Conservation (phyloP, 2,329 filamentous ascomycete genomes). For the Phialocephala sp. region DNA sequence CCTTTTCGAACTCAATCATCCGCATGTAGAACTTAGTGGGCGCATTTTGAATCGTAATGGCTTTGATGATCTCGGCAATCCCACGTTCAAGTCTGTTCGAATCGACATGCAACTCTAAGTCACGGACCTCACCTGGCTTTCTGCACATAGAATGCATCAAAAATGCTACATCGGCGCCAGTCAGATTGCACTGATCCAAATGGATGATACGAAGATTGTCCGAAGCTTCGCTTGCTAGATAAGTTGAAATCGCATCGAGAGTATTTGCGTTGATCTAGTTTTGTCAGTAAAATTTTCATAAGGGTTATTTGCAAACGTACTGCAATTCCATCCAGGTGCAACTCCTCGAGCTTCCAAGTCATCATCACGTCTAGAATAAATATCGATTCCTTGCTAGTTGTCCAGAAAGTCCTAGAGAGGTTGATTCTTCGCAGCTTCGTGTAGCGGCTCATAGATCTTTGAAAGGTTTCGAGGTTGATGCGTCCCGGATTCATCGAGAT, state of each 20-base stretch:
- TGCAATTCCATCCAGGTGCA: slow-evolving; percentile 67
- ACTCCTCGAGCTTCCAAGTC: slow-evolving; percentile 69
- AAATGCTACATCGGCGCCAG: slow-evolving; percentile 67
- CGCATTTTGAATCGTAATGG: slow-evolving; percentile 57
- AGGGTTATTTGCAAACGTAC: slow-evolving; percentile 39
- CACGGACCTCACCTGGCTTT: slow-evolving; percentile 54
- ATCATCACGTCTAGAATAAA: slow-evolving; percentile 69
- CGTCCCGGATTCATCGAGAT: slow-evolving; percentile 71
- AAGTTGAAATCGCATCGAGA: slow-evolving; percentile 68
- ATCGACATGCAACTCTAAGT: slow-evolving; percentile 70
- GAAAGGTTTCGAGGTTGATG: slow-evolving; percentile 67
- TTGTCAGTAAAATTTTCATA: slow-evolving; percentile 31
- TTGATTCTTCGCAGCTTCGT: slow-evolving; percentile 69
- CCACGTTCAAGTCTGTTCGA: slow-evolving; percentile 57
- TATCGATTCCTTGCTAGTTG: slow-evolving; percentile 66
- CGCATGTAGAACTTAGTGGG: slow-evolving; percentile 69
- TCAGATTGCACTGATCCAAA: slow-evolving; percentile 70
- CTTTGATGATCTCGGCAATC: slow-evolving; percentile 56
- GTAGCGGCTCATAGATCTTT: slow-evolving; percentile 70
- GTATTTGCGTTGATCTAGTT: slow-evolving; percentile 61
- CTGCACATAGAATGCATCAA: slow-evolving; percentile 68
- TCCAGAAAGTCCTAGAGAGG: slow-evolving; percentile 67
- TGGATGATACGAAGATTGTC: slow-evolving; percentile 64
- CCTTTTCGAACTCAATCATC: slow-evolving; percentile 63
- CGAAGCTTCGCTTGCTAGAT: slow-evolving; percentile 66